Base-by-base conservation (phyloP, 73 alveolate genomes). In the Uronychia setigera region DNA sequence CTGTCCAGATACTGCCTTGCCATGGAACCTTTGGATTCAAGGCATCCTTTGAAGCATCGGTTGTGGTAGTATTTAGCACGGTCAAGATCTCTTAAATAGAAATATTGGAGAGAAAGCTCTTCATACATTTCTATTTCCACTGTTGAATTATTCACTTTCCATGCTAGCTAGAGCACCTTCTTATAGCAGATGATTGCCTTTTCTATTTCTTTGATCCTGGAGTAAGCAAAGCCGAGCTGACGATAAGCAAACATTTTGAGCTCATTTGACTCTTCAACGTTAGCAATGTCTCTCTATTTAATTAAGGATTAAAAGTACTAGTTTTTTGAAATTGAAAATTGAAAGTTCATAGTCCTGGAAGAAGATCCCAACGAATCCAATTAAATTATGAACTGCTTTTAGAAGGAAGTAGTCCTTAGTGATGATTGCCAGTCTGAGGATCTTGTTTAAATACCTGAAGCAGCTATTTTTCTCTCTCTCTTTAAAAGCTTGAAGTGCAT, bases 71-170 rank as follows among this genome's bases (percentile, higher is more conserved):
- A 86, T 58, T 60, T 74, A 26, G 89, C 76, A 28, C 76, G 58
- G 46, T 86, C 83, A 26, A 86, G 74, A 80, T 86, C 84, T 1
- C 93, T 86, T 33, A 86, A 33, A 67, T 86, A 86, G 58, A 75
- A 86, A 59, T 86, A 83, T 80, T 86, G 31, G 74, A 80, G 32
- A 0, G 84, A 86, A 1, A 86, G 26, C 25, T 74, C 31, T 33
- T 86, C 93, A 80, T 80, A 85, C 1, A 86, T 84, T 46, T 79
- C 30, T 28, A 85, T 27, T 58, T 85, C 91, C 19, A 34, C 77
- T 77, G 57, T 25, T 1, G 29, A 31, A 31, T 85, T 81, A 31
- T 60, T 74, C 32, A 46, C 9, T 29, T 60, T 33, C 93, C 93
- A 86, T 1, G 93, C 88, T 1, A 79, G 27, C 67, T 86, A 80